Conservation (phyloP, 495 filamentous ascomycete genomes). For the Hyaloscypha variabilis region DNA sequence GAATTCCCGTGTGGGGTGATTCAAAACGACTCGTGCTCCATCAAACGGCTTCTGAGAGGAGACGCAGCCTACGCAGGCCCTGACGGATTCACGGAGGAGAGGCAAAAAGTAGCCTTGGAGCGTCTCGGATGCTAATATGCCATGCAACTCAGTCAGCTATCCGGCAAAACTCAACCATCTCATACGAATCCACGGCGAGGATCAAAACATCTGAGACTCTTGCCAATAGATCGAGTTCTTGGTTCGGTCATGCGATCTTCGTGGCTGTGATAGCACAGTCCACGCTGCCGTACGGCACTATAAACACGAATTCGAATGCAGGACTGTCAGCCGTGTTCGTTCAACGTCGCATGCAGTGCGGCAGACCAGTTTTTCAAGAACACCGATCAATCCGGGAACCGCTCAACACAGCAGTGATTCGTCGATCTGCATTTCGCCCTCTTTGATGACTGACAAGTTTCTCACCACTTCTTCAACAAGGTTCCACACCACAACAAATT, state of each 20-base stretch:
- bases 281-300: background rate
- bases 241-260: slow-evolving; percentile 22
- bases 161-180: slow-evolving; percentile 13
- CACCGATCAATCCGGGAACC: slow-evolving; percentile 17
- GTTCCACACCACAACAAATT: slow-evolving; percentile 21
- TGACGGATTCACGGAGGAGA: background rate
- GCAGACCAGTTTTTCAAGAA: slow-evolving; percentile 17
- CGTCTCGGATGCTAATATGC: background rate
- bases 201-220: slow-evolving; percentile 11
- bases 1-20: slow-evolving; percentile 5
- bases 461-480: slow-evolving; percentile 8
- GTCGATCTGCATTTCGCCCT: slow-evolving; percentile 15
- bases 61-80: slow-evolving; percentile 8
- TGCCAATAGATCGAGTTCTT: slow-evolving; percentile 14
- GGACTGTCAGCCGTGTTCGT: slow-evolving; percentile 26
- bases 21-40: slow-evolving; percentile 17
- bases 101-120: background rate
- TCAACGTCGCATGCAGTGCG: slow-evolving; percentile 26
- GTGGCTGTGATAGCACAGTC: slow-evolving; percentile 13
- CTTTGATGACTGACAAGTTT: background rate
- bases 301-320: slow-evolving; percentile 10
- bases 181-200: slow-evolving; percentile 3
- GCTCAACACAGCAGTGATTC: slow-evolving; percentile 11
- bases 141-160: background rate
- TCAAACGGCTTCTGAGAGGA: slow-evolving; percentile 8